Evolutionary conservation across 495 filamentous ascomycete species (phyloP), one percentile per base, ranked within the genome.

Genomic region (Talaromyces stipitatus): DNA sequence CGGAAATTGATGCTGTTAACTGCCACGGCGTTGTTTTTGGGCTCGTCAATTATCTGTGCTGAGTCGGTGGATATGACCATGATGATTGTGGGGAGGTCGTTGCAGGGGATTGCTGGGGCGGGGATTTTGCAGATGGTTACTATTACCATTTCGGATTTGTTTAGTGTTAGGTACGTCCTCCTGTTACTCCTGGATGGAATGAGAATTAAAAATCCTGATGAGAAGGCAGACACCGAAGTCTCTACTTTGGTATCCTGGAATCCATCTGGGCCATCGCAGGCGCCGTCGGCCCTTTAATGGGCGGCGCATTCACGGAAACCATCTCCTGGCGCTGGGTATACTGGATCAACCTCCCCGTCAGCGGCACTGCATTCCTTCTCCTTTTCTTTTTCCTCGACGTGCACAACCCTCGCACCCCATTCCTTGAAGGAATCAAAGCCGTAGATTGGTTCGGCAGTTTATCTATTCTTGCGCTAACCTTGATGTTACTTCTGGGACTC

Each of bases 401-500:
- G 18, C 75, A 85, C 50, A 83, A 84, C 51, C 81, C 83, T 2
- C 69, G 72, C 54, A 86, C 83, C 0, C 69, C 70, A 5, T 65
- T 85, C 10, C 16, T 68, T 22, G 78, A 82, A 0, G 91, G 91
- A 0, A 69, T 95, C 16, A 84, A 82, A 54, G 86, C 88, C 1
- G 85, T 92, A 14, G 89, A 94, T 65, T 91, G 87, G 87, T 68
- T 82, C 29, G 89, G 89, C 1, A 84, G 82, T 10, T 47, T 88
- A 18, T 80, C 81, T 2, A 82, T 94, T 52, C 76, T 92, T 5
- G 84, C 82, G 10, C 82, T 85, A 7, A 88, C 87, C 0, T 65
- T 92, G 45, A 89, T 92, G 82, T 67, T 95, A 30, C 74, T 95
- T 2, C 78, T 92, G 3, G 90, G 85, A 1, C 75, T 95, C 14